These are phyloP conservation scores for Friedmanniomyces endolithicus DNA, from an alignment of 495 filamentous ascomycete genomes.

Conservation along the genomic window DNA sequence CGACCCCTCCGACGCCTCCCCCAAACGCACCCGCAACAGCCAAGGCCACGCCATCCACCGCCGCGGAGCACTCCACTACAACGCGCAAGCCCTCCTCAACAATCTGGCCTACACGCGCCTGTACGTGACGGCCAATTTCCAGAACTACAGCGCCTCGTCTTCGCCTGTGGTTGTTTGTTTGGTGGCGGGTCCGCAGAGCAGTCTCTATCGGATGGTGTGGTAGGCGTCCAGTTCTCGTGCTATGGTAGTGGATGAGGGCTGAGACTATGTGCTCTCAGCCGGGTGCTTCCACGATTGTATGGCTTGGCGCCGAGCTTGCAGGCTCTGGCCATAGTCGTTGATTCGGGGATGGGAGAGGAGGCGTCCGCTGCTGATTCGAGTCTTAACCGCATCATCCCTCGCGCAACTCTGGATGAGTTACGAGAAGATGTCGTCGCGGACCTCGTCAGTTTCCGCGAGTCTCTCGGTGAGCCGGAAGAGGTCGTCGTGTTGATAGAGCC, in stretches of 20 bases:
- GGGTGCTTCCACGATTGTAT: neutral
- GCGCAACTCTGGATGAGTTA: neutral
- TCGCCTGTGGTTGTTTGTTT: slow-evolving; percentile 2
- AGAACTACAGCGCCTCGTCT: neutral
- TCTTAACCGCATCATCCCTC: neutral
- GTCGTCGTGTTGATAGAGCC: neutral
- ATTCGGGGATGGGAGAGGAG: neutral
- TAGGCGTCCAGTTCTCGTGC: too few relatives aligned
- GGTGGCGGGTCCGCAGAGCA: neutral
- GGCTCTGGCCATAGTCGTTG: neutral
- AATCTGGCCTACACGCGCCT: slow-evolving; percentile 8
- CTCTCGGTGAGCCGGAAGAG: neutral
- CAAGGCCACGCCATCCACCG: too few relatives aligned
- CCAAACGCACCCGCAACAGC: neutral
- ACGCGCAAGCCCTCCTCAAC: slow-evolving; percentile 7
- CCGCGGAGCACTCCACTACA: slow-evolving; percentile 2
- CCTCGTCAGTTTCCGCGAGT: neutral
- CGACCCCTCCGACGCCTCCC: neutral
- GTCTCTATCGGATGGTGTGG: slow-evolving; percentile 3
- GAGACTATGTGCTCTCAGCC: neutral
- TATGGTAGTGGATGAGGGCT: too few relatives aligned
- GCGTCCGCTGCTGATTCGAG: too few relatives aligned
- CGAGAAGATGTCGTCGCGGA: neutral
- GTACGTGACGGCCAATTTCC: slow-evolving; percentile 11
- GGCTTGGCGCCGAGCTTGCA: neutral